A percentile compares a stretch with the other conserved stretches of the same genome.
Conservation (phyloP, 1,284 basidiomycete genomes). For the Microbotryum intermedium region DNA sequence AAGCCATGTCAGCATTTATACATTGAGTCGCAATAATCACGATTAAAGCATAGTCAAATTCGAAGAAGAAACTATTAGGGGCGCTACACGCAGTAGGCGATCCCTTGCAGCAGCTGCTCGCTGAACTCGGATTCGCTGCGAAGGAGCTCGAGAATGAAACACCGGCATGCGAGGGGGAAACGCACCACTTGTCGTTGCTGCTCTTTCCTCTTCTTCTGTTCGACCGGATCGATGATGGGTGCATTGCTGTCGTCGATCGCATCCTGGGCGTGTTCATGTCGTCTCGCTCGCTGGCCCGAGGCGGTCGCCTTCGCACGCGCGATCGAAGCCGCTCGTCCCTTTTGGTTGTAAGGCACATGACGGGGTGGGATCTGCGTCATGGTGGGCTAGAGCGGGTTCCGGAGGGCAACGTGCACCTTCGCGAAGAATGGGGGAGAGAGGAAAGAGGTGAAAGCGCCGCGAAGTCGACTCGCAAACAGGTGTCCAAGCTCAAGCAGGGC, state of each 20-base stretch:
- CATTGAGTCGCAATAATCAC: not conserved
- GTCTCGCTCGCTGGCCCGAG: not conserved
- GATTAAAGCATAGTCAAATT: not conserved
- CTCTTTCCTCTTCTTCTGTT: constrained; percentile 1
- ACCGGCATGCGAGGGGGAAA: not conserved
- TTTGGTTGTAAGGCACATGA: not conserved
- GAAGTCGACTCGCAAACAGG: no score
- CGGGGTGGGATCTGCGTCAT: no score
- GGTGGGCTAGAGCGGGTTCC: no score
- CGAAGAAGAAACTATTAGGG: not conserved
- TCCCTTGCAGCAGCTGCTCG: not conserved
- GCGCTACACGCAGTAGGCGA: no score
- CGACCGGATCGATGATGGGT: constrained; percentile 3
- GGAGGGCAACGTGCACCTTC: no score
- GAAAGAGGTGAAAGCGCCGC: no score
- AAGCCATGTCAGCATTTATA: not conserved
- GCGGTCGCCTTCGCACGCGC: not conserved
- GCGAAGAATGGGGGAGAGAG: no score
- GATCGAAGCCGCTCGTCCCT: not conserved
- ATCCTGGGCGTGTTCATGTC: not conserved
- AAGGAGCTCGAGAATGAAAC: not conserved
- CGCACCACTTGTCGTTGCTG: not conserved
- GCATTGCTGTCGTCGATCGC: not conserved
- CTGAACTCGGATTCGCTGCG: not conserved
- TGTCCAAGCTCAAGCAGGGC: no score